Base-by-base conservation (phyloP, 352 stramenopile genomes). In the Thalassiosira mediterranea region DNA sequence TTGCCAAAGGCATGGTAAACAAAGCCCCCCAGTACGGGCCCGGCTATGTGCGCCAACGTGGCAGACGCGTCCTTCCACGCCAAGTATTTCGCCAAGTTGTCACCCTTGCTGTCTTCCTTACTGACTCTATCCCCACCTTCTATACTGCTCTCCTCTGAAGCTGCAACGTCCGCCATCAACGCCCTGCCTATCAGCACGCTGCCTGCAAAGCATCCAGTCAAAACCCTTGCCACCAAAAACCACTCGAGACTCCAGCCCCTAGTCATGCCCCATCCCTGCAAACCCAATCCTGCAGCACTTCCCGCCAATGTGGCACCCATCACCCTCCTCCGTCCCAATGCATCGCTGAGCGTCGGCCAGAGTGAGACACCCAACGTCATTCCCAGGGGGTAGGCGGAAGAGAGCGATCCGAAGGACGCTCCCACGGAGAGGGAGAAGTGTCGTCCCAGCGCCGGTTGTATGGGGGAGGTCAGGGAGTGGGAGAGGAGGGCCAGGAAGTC, bases 321-420 rank as follows among this genome's bases (percentile, higher is more conserved):
- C 37, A 91, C 73, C 37, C 58, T 59, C 47, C 84, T 86, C 26
- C 86, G 58, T 32, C 80, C 76, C 19, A 86, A 52, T 40, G 77
- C 48, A 72, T 91, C 86, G 37, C 76, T 88, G 25, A 91, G 49
- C 13, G 47, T 66, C 40, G 86, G 86, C 86, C 86, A 91, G 25
- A 90, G 42, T 28, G 88, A 82, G 17, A 90, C 61, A 31, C 86
- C 86, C 48, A 90, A 44, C 51, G 90, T 68, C 86, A 91, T 91
- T 26, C 86, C 86, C 17, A 88, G 61, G 4, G 86, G 86, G 71
- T 91, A 91, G 0, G 86, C 83, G 19, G 73, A 86, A 23, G 86
- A 89, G 1, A 91, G 62, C 25, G 71, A 80, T 47, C 83, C 86
- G 65, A 91, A 88, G 0, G 74, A 83, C 47, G 80, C 77, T 23